phyloP scores from a whole-genome alignment of 2,329 filamentous ascomycete species.

The Celoporthe dispersa region DNA sequence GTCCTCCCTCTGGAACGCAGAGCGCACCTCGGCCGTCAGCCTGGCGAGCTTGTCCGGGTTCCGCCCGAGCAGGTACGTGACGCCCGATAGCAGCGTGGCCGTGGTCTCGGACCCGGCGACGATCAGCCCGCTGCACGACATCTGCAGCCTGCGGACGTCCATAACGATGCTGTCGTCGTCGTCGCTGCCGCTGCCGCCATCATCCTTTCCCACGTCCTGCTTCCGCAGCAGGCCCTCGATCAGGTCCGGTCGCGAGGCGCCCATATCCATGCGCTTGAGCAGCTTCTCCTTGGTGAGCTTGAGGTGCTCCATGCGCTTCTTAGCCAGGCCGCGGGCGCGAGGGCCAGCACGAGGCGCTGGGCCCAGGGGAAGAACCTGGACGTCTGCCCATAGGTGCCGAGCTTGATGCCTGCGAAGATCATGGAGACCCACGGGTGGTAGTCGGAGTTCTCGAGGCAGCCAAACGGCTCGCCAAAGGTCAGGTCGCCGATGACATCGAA shows the following conservation, averaged over 20 bases:
- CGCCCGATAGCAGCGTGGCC: constrained; percentile 28
- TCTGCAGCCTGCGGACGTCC: constrained; percentile 4
- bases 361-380: constrained; percentile 19
- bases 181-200: constrained; percentile 10
- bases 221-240: constrained; percentile 25
- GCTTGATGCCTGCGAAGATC: constrained; percentile 27
- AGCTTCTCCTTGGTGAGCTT: constrained; percentile 25
- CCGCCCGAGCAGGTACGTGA: constrained; percentile 30
- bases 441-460: constrained; percentile 17
- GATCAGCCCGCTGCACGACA: constrained; percentile 16
- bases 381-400: not conserved
- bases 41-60: constrained; percentile 36
- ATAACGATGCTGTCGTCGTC: not conserved
- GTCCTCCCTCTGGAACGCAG: constrained; percentile 37
- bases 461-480: constrained; percentile 29
- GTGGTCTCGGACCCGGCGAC: constrained; percentile 30
- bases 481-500: constrained; percentile 28
- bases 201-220: not conserved
- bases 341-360: not conserved
- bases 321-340: constrained; percentile 12
- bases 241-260: constrained; percentile 22
- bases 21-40: constrained; percentile 42
- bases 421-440: constrained; percentile 29
- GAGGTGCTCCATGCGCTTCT: constrained; percentile 18
- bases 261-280: constrained; percentile 23